Percentiles rank a stretch among this genome's conserved stretches.
These are phyloP conservation scores for Sporothrix variecibatus DNA, from an alignment of 2,329 filamentous ascomycete species.

Conservation along the genomic window DNA sequence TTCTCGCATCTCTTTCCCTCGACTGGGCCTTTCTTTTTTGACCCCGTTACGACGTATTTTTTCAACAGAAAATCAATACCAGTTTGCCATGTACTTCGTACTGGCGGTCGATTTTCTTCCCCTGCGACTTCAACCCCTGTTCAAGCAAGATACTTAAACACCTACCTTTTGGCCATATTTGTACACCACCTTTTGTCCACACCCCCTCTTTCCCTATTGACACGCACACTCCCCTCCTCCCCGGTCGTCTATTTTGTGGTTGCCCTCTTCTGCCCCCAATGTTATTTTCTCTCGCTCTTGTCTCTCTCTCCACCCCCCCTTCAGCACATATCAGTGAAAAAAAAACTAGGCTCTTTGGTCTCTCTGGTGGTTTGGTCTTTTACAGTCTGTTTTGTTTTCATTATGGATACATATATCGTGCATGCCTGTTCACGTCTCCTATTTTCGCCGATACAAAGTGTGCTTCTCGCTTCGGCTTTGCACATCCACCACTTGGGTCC, in stretches of 20 bases:
- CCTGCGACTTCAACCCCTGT: slow-evolving; percentile 15
- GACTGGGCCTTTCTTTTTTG: background rate
- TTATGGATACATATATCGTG: slow-evolving; percentile 24
- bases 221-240: slow-evolving; percentile 10
- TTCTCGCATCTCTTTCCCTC: background rate
- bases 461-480: slow-evolving; percentile 13
- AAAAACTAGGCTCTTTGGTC: background rate
- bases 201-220: slow-evolving; percentile 9
- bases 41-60: background rate
- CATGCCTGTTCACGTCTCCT: slow-evolving; percentile 2
- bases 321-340: background rate
- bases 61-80: background rate
- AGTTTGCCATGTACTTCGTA: background rate
- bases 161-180: slow-evolving; percentile 9
- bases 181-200: slow-evolving; percentile 11
- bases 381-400: slow-evolving; percentile 4
- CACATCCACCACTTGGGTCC: background rate
- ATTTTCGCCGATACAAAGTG: background rate
- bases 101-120: background rate
- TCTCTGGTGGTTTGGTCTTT: background rate
- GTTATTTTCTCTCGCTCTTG: background rate
- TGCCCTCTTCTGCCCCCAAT: background rate
- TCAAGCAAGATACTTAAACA: slow-evolving; percentile 15
- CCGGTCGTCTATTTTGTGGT: background rate
- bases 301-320: slow-evolving; percentile 2